Conservation (phyloP, 139 green algal species). For the Limnomonas spitsbergensis region DNA sequence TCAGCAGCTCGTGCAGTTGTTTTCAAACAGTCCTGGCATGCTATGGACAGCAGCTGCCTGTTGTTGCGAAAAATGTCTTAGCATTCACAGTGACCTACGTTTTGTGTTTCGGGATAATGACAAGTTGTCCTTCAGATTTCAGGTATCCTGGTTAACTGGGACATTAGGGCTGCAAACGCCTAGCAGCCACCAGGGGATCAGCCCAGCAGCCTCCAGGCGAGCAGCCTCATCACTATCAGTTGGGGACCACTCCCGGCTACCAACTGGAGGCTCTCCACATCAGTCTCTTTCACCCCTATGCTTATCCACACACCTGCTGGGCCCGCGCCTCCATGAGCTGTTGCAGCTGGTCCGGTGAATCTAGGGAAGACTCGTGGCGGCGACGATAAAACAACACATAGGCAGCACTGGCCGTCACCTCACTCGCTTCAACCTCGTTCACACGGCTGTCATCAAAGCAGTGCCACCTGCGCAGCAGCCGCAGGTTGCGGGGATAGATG, state of each 20-base stretch:
- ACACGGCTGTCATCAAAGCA: slow-evolving; percentile 85
- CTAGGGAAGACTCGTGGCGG: background rate
- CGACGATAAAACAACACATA: slow-evolving; percentile 94
- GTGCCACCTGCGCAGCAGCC: slow-evolving; percentile 62
- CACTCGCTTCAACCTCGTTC: slow-evolving; percentile 3
- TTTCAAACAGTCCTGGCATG: background rate
- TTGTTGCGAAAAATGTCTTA: background rate
- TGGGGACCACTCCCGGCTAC: too few species aligned
- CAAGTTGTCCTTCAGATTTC: too few species aligned
- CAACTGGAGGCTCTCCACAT: too few species aligned
- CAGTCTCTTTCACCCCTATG: too few species aligned
- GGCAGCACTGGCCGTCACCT: slow-evolving; percentile 55
- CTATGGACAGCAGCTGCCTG: background rate
- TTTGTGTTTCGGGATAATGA: too few species aligned
- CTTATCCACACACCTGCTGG: background rate
- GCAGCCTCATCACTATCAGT: too few species aligned
- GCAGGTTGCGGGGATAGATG: background rate
- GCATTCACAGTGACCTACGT: too few species aligned
- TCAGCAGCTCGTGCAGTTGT: too few species aligned
- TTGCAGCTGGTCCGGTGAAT: background rate
- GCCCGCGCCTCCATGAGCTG: background rate
- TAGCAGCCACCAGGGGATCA: too few species aligned
- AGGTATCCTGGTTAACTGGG: too few species aligned
- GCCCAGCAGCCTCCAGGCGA: too few species aligned
- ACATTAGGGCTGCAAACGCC: too few species aligned